These are phyloP conservation scores for Starmera pachycereana DNA, from an alignment of 805 yeast genomes.

Conservation along the genomic window DNA sequence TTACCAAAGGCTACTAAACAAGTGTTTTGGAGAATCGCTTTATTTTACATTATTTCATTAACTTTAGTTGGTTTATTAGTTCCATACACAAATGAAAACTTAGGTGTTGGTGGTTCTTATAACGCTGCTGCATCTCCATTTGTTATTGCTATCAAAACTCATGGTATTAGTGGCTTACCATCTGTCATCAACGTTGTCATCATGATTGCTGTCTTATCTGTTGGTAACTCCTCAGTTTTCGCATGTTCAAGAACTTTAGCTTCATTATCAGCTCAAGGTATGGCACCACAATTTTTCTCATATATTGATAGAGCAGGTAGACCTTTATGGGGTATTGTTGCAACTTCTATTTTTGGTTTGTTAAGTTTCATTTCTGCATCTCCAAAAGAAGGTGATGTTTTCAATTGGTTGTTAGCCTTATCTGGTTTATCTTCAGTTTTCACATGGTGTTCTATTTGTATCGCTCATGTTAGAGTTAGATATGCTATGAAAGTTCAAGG, in stretches of 20 bases:
- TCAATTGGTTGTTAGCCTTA: slow-evolving; percentile 68
- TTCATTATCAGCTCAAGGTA: slow-evolving; percentile 41
- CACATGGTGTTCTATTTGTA: slow-evolving; percentile 70
- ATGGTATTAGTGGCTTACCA: slow-evolving; percentile 49
- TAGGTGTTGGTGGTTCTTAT: slow-evolving; percentile 42
- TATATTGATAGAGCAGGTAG: slow-evolving; percentile 42
- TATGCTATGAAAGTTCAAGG: slow-evolving; percentile 49
- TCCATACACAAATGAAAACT: slow-evolving; percentile 36
- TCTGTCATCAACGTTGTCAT: slow-evolving; percentile 55
- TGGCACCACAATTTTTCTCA: slow-evolving; percentile 36
- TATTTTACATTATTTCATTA: slow-evolving; percentile 48
- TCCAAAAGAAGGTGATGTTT: slow-evolving; percentile 42
- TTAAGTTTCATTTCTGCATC: slow-evolving; percentile 57
- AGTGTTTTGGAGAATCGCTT: slow-evolving; percentile 49
- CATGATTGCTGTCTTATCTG: slow-evolving; percentile 45
- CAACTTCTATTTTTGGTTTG: slow-evolving; percentile 39
- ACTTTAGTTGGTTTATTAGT: slow-evolving; percentile 53
- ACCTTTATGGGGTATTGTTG: slow-evolving; percentile 38
- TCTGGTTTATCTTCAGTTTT: slow-evolving; percentile 71
- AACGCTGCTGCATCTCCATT: slow-evolving; percentile 60
- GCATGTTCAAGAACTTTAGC: slow-evolving; percentile 45
- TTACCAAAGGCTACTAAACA: slow-evolving; percentile 40
- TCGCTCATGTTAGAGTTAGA: slow-evolving; percentile 61
- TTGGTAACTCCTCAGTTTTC: slow-evolving; percentile 40
- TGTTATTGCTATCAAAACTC: slow-evolving; percentile 53